phyloP scores from a whole-genome alignment of 2,329 filamentous ascomycete genomes.

The Fusarium sterilihyphosum region DNA sequence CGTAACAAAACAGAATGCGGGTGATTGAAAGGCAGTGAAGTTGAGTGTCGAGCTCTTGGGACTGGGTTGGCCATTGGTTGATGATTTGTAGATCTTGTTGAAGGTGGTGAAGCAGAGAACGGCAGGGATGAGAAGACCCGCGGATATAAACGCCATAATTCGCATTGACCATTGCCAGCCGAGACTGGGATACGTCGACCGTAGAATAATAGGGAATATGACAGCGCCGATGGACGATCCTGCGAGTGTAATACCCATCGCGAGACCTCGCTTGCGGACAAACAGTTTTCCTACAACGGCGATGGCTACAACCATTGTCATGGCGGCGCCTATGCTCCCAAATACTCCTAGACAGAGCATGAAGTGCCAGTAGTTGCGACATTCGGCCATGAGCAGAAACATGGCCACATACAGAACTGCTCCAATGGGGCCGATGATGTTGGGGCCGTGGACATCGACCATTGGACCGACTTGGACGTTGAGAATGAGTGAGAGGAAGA shows the following conservation, averaged over 20 bases:
- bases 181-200: slow-evolving; percentile 40
- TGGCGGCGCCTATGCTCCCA: slow-evolving; percentile 53
- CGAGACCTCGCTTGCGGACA: slow-evolving; percentile 38
- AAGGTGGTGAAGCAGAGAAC: slow-evolving; percentile 50
- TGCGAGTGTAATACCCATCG: slow-evolving; percentile 41
- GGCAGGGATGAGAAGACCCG: slow-evolving; percentile 41
- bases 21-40: slow-evolving; percentile 52
- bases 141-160: slow-evolving; percentile 44
- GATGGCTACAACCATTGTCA: slow-evolving; percentile 49
- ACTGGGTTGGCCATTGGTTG: not conserved
- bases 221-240: slow-evolving; percentile 45
- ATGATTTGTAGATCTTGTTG: slow-evolving; percentile 31
- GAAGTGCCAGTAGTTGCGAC: slow-evolving; percentile 59
- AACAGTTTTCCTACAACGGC: slow-evolving; percentile 47
- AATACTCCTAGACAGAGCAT: slow-evolving; percentile 55
- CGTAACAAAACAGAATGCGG: slow-evolving; percentile 54
- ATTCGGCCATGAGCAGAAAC: slow-evolving; percentile 59
- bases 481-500: slow-evolving; percentile 55
- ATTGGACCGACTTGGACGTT: slow-evolving; percentile 60
- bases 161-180: slow-evolving; percentile 51
- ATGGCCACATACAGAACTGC: slow-evolving; percentile 50
- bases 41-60: slow-evolving; percentile 46
- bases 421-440: slow-evolving; percentile 51
- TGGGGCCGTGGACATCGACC: slow-evolving; percentile 59
- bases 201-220: slow-evolving; percentile 49